phyloP scores from a whole-genome alignment of 352 stramenopile species.

The Pythium apleroticum region DNA sequence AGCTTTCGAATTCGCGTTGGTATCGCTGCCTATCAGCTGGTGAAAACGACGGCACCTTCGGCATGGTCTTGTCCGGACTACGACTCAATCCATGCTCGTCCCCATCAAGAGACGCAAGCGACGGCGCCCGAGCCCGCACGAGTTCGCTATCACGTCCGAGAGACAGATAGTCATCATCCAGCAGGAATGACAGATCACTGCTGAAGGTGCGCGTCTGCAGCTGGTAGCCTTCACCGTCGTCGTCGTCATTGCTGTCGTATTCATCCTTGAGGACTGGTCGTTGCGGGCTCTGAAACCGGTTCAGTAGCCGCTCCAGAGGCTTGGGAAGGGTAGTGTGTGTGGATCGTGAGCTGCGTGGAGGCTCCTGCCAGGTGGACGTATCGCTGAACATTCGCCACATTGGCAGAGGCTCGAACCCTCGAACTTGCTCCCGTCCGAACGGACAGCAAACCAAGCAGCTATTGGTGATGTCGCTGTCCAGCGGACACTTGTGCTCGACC shows the following conservation, averaged over 20 bases:
- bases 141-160: constrained; percentile 66
- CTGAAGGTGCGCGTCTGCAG: constrained; percentile 29
- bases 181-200: constrained; percentile 40
- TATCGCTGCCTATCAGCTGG: constrained; percentile 44
- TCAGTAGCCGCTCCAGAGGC: constrained; percentile 61
- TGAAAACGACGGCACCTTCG: constrained; percentile 51
- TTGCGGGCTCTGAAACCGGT: constrained; percentile 32
- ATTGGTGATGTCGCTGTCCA: constrained; percentile 67
- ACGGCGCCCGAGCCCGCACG: constrained; percentile 58
- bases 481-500: constrained; percentile 58
- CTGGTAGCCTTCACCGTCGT: constrained; percentile 26
- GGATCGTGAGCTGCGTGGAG: constrained; percentile 24
- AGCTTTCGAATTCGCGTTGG: constrained; percentile 58
- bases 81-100: neutral
- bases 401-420: constrained; percentile 68
- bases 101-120: constrained; percentile 46
- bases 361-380: constrained; percentile 24
- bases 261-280: neutral
- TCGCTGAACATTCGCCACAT: constrained; percentile 78
- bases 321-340: constrained; percentile 44
- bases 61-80: constrained; percentile 33
- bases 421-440: constrained; percentile 34
- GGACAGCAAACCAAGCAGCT: constrained; percentile 66
- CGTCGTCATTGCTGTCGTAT: constrained; percentile 34
- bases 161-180: constrained; percentile 50